Evolutionary conservation across 2,329 filamentous ascomycete species (phyloP).

Genomic region (Colletotrichum somersetense): DNA sequence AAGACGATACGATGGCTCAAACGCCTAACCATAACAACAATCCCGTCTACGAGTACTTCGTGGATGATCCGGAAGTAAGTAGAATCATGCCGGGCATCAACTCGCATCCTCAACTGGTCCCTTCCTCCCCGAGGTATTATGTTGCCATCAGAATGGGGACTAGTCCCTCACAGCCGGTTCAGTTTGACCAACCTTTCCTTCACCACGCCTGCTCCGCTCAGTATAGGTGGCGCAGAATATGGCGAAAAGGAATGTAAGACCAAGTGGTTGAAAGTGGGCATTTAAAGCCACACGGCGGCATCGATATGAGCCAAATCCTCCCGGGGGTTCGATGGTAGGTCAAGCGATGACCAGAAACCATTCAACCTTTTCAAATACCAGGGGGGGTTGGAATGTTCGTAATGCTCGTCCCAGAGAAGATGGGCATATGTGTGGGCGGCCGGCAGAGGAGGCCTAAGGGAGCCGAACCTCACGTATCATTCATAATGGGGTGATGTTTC

Average conservation of each 20-base stretch:
- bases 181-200: background rate
- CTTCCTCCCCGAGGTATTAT: constrained; percentile 1
- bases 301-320: background rate
- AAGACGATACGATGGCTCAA: constrained; percentile 31
- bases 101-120: background rate
- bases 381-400: background rate
- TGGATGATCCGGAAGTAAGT: constrained; percentile 37
- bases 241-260: constrained; percentile 2
- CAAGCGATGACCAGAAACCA: constrained; percentile 2
- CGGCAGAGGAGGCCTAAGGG: background rate
- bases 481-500: constrained; percentile 21
- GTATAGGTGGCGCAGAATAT: background rate
- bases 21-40: constrained; percentile 21
- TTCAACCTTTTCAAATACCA: background rate
- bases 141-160: constrained; percentile 1
- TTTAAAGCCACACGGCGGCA: constrained; percentile 4
- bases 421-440: background rate
- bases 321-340: background rate
- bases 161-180: background rate
- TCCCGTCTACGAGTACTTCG: constrained; percentile 36
- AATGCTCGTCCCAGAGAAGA: background rate
- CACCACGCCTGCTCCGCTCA: background rate
- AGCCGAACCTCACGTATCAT: constrained; percentile 13
- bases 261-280: constrained; percentile 28
- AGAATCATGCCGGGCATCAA: constrained; percentile 7